phyloP scores from a whole-genome alignment of 2,329 filamentous ascomycete genomes.

The Fusarium burgessii region DNA sequence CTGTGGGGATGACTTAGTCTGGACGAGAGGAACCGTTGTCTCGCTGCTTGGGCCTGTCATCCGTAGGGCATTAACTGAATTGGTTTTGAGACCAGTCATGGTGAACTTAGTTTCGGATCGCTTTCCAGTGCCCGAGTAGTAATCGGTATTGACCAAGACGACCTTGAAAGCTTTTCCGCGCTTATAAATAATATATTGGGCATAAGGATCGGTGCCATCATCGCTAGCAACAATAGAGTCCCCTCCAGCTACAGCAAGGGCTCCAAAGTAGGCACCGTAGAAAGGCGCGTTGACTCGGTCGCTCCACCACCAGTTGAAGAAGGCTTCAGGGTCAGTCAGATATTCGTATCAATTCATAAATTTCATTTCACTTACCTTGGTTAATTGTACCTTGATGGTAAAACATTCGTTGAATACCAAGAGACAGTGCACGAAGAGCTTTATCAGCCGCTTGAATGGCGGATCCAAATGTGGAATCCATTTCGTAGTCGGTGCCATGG shows the following conservation, averaged over 20 bases:
- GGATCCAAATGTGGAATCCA: background rate
- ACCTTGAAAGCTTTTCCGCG: background rate
- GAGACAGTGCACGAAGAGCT: background rate
- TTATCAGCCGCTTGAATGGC: background rate
- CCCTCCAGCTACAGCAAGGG: background rate
- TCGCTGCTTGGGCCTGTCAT: background rate
- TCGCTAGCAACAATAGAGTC: background rate
- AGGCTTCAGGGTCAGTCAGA: background rate
- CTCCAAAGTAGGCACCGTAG: constrained; percentile 2
- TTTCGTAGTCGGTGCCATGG: background rate
- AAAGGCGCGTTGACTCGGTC: background rate
- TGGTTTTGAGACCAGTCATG: background rate
- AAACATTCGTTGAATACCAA: background rate
- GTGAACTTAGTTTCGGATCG: background rate
- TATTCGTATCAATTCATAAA: fast-evolving
- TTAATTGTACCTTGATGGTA: background rate
- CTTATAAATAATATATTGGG: background rate
- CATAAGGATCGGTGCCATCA: background rate
- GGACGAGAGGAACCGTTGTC: background rate
- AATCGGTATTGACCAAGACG: background rate
- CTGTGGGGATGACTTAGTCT: background rate
- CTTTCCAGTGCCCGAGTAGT: background rate
- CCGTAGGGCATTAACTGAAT: background rate
- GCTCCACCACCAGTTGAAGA: constrained; percentile 3
- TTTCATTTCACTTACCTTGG: background rate